Evolutionary conservation across 192 early-diverging fungal species (phyloP).

Genomic region (Oehlia diaphana): DNA sequence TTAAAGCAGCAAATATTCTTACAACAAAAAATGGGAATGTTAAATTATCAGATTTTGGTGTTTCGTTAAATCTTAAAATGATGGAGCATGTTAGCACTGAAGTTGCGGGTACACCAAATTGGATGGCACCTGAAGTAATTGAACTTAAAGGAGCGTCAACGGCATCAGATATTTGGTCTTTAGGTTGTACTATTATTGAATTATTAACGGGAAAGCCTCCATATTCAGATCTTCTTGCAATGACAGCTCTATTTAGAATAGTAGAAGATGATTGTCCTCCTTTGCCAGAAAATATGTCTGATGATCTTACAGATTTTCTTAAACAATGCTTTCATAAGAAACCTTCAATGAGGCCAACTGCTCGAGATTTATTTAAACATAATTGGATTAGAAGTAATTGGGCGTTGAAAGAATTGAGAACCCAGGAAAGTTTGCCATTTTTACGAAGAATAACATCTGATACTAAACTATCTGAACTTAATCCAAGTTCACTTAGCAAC

Average conservation of each 20-base stretch:
- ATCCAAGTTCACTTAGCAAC: background rate
- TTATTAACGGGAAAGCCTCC: slow-evolving; percentile 92
- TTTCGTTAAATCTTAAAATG: slow-evolving; percentile 83
- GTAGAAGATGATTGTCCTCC: slow-evolving; percentile 91
- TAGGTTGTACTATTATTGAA: slow-evolving; percentile 95
- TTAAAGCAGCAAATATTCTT: slow-evolving; percentile 96
- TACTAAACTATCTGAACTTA: slow-evolving; percentile 2
- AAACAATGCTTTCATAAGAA: slow-evolving; percentile 85
- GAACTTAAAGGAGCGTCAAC: slow-evolving; percentile 85
- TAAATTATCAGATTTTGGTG: slow-evolving; percentile 96
- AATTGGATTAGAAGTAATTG: slow-evolving; percentile 69
- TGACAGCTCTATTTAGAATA: slow-evolving; percentile 93
- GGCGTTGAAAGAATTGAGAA: slow-evolving; percentile 28
- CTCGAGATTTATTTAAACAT: slow-evolving; percentile 70
- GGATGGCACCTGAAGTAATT: slow-evolving; percentile 94
- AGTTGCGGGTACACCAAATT: slow-evolving; percentile 83
- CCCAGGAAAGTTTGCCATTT: slow-evolving; percentile 22
- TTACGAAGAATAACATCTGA: slow-evolving; percentile 17
- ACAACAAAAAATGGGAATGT: slow-evolving; percentile 96
- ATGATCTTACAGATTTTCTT: slow-evolving; percentile 81
- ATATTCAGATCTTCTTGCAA: slow-evolving; percentile 78
- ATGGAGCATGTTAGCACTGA: slow-evolving; percentile 64
- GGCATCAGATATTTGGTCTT: slow-evolving; percentile 90
- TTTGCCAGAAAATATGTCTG: slow-evolving; percentile 75
- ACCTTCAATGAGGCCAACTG: slow-evolving; percentile 68